Conservation (phyloP, 108 stramenopile genomes). For the Nannochloropsis gaditana region DNA sequence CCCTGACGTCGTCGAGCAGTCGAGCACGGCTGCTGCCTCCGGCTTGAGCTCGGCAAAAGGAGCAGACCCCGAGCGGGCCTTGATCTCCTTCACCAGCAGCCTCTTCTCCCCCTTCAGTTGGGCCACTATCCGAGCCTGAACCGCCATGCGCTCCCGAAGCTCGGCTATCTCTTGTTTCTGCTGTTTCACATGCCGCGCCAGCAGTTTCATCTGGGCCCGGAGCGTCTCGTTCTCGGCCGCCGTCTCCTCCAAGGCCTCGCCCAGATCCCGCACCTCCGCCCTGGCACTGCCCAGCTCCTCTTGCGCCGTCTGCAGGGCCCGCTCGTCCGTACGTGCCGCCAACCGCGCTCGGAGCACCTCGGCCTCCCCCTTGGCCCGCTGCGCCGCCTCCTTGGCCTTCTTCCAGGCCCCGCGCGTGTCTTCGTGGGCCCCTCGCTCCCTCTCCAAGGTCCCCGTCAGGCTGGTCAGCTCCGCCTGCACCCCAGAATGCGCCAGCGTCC, state of each 20-base stretch:
- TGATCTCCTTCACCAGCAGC: constrained; percentile 25
- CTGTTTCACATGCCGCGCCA: constrained; percentile 20
- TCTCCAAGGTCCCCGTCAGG: constrained; percentile 32
- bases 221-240: constrained; percentile 39
- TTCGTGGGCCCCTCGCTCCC: constrained; percentile 40
- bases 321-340: neutral
- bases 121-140: constrained; percentile 20
- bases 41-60: neutral
- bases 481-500: constrained; percentile 43
- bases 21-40: no score
- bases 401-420: constrained; percentile 33
- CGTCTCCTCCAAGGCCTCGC: constrained; percentile 35
- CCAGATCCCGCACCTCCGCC: constrained; percentile 31
- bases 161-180: constrained; percentile 30
- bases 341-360: neutral
- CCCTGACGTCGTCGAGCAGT: no score
- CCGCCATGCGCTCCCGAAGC: constrained; percentile 21
- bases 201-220: constrained; percentile 24
- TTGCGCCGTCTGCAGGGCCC: neutral
- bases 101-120: constrained; percentile 36
- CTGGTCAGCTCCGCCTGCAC: constrained; percentile 43
- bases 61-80: neutral
- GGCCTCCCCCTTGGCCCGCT: neutral
- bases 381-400: constrained; percentile 33
- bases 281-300: constrained; percentile 24